Base-by-base conservation (phyloP, 2,329 filamentous ascomycete genomes). In the Chrysoporthe deuterocubensis region DNA sequence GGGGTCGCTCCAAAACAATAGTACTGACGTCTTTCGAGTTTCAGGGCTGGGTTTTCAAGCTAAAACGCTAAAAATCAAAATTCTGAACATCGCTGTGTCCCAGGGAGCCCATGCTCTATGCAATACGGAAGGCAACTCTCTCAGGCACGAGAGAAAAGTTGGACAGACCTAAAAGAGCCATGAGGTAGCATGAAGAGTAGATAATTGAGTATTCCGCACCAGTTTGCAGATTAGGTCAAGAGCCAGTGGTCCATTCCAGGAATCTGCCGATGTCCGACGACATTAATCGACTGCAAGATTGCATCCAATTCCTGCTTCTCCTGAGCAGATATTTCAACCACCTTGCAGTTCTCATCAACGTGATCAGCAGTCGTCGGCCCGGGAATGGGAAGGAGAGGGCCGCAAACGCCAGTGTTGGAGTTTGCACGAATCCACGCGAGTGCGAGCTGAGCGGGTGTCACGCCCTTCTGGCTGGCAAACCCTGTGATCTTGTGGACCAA, bases 381-480 rank as follows among this genome's bases (percentile, higher is more conserved):
- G 18, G 64, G 57, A n/a, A 61, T 66, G 14, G 64, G 32, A 14
- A 66, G 26, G 7, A 66, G 37, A 44, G 44, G 14, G 57, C 64
- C 56, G n/a, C 34, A 60, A 32, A 61, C 37, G 9, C 58, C 56
- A n/a, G 54, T 4, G 18, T 66, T 50, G 16, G 56, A 59, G 21
- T 66, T 44, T 4, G 57, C 46, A 13, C 58, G 64, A 4, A 61
- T 62, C 64, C 64, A 66, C 6, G 44, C 64, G 16, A 66, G 57
- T 3, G 64, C 64, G 8, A 66, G 46, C 40, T 66, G 64, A 6
- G 64, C 64, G 13, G 64, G 56, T 6, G 64, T 66, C 2, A 62
- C 57, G 3, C 58, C 56, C 43, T 62, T 62, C 9, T 40, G n/a
- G 0, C 26, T 44, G 44, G 64, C 64, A 5, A 56, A 50, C 5